A percentile compares a stretch with the other conserved stretches of the same genome.
These are phyloP conservation scores for Garcia nutans DNA, from an alignment of 345 rosid species.

Conservation along the genomic window DNA sequence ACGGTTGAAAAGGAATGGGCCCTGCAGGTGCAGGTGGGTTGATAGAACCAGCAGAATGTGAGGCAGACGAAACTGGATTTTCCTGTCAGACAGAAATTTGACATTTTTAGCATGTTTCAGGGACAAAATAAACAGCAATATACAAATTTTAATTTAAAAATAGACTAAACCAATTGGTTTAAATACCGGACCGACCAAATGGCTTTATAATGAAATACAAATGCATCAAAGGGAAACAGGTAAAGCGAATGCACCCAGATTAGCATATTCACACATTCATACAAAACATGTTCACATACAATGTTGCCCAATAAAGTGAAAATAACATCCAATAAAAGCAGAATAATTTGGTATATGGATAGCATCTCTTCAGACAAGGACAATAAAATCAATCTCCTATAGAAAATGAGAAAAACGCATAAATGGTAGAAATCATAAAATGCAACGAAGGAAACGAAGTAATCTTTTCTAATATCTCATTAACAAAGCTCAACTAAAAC, in stretches of 20 bases:
- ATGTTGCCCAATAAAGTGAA: neutral
- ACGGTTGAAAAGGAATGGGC: constrained; percentile 19
- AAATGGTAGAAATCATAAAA: neutral
- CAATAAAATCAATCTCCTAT: neutral
- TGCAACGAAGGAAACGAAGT: neutral
- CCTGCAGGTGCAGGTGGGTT: constrained; percentile 29
- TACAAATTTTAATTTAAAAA: neutral
- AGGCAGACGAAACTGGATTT: constrained; percentile 28
- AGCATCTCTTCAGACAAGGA: neutral
- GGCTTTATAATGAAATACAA: neutral
- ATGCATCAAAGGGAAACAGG: neutral
- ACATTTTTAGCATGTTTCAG: neutral
- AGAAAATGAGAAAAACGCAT: neutral
- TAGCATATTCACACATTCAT: neutral
- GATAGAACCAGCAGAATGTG: constrained; percentile 32
- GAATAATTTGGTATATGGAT: neutral
- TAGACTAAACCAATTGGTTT: neutral
- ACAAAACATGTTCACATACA: neutral
- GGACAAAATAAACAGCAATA: neutral
- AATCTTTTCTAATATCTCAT: neutral
- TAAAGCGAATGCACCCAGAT: neutral
- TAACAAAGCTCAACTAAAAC: neutral
- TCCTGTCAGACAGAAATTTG: constrained; percentile 31
- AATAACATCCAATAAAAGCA: neutral
- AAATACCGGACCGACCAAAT: neutral